phyloP scores from a whole-genome alignment of 352 stramenopile species.

The Phytophthora brassicae region DNA sequence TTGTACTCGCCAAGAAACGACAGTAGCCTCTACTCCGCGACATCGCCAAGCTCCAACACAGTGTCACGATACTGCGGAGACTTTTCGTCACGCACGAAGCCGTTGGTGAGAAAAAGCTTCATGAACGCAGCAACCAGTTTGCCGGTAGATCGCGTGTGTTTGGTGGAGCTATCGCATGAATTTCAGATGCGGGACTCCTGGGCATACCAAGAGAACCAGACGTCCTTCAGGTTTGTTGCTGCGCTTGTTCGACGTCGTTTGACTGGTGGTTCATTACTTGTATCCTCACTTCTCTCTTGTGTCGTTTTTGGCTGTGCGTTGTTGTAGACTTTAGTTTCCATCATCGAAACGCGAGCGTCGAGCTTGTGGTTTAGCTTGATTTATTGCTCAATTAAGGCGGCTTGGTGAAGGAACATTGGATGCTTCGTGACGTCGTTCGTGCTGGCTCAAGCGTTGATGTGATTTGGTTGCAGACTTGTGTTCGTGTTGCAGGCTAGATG shows the following conservation, averaged over 20 bases:
- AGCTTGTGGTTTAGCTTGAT: not conserved
- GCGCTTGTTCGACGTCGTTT: too few species aligned
- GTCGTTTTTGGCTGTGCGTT: not conserved
- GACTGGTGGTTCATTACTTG: not conserved
- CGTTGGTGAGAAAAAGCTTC: not conserved
- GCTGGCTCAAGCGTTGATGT: not conserved
- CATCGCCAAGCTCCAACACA: not conserved
- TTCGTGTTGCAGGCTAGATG: not conserved
- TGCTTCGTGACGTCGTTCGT: not conserved
- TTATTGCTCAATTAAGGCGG: constrained; percentile 12
- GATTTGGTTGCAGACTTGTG: not conserved
- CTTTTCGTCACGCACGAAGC: not conserved
- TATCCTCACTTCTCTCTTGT: not conserved
- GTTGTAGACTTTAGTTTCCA: constrained; percentile 1
- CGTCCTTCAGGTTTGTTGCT: not conserved
- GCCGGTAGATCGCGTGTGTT: constrained; percentile 1
- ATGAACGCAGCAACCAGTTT: constrained; percentile 2
- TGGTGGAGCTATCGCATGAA: not conserved
- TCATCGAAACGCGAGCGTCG: not conserved
- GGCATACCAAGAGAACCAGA: constrained; percentile 11
- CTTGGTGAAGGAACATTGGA: not conserved
- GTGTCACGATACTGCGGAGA: not conserved
- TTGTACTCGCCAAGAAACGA: not conserved
- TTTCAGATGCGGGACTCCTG: constrained; percentile 5
- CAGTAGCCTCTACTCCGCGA: not conserved